Base-by-base conservation (phyloP, 768 basidiomycete genomes). In the Mrakia frigida region DNA sequence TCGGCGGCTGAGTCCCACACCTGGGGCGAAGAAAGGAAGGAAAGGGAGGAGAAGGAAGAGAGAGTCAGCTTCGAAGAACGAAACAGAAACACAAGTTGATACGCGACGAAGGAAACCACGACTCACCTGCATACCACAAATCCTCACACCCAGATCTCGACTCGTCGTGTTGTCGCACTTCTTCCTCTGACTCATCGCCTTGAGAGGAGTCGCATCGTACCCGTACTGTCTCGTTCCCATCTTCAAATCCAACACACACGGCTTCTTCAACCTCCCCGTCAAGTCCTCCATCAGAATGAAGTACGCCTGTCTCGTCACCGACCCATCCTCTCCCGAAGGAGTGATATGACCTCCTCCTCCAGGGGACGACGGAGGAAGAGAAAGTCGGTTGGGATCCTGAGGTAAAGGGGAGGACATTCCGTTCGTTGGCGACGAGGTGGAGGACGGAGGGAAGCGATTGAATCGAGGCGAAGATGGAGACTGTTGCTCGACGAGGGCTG, bases 161-260 rank as follows among this genome's bases (percentile, higher is more conserved):
- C 94, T 98, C 31, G 97, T 98, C 71, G 97, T 98, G 74, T 91
- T 87, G 82, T 97, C 94, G 82, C 97, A 98, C 84, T 99, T 99
- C 85, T 97, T 97, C 74, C 95, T 89, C 85, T 99, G 97, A 82
- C 95, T 98, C 86, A 91, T 94, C 88, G 97, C 98, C 86, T 99
- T 99, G 72, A 89, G 86, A 0, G 90, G 85, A 13, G 91, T 91
- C 35, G 97, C 97, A 80, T 97, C 93, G 85, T 96, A 92, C 28
- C 97, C 97, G 84, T 98, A 98, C 85, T 99, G 97, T 46, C 97
- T 87, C 41, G 95, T 98, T n/a, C 97, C 97, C 97, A 98, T 98
- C 86, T 99, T 99, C 80, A 99, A 86, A 84, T 99, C 97, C 81
- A 98, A 88, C 59, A 99, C 96, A 81, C 97, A 99, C 13, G 97